phyloP scores from a whole-genome alignment of 2,329 filamentous ascomycete species.

The Alternaria solani region DNA sequence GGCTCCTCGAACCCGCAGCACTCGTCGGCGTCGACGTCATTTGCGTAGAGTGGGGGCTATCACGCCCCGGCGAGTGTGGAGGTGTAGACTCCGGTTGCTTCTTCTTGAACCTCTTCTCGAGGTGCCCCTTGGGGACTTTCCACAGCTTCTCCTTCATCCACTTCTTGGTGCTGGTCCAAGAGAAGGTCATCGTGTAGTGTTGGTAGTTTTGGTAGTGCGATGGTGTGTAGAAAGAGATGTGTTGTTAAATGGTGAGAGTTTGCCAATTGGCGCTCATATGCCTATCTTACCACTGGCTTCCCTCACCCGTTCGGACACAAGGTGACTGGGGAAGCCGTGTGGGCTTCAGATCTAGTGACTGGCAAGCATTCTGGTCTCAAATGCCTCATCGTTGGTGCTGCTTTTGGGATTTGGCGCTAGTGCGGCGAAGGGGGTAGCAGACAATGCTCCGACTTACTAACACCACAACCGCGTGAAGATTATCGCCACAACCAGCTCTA shows the following conservation, averaged over 20 bases:
- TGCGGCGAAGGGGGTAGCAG: neutral
- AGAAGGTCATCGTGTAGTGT: neutral
- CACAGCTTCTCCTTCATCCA: neutral
- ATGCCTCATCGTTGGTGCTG: neutral
- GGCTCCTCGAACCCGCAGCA: neutral
- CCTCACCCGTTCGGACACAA: neutral
- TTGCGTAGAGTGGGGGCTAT: too few species aligned
- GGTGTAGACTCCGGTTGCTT: too few species aligned
- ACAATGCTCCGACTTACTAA: neutral
- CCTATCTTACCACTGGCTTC: neutral
- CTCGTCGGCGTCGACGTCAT: too few species aligned
- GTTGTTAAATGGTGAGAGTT: neutral
- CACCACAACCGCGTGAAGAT: neutral
- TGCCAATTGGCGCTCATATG: neutral
- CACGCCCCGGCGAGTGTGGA: too few species aligned
- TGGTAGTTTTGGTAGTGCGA: neutral
- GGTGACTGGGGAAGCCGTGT: conserved; percentile 2
- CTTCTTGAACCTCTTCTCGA: neutral
- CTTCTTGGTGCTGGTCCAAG: neutral
- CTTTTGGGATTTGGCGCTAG: neutral
- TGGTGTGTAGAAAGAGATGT: neutral
- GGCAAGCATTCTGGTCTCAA: neutral
- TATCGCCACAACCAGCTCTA: neutral
- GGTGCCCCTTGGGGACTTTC: neutral
- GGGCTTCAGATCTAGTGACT: neutral